Evolutionary conservation across 208 protist species (phyloP).

Genomic region (Leishmania lainsoni): DNA sequence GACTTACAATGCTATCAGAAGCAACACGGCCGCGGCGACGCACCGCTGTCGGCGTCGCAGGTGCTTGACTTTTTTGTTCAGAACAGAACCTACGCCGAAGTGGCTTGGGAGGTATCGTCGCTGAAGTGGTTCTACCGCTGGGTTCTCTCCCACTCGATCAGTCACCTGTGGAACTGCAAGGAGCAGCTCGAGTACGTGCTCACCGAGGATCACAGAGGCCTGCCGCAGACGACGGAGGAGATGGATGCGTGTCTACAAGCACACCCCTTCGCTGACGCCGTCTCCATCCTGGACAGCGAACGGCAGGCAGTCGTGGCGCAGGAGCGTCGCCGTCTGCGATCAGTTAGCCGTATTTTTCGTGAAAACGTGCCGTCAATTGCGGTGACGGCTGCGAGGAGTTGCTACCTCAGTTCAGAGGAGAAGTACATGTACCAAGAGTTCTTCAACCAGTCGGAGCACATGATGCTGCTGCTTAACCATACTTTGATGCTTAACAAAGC

Average conservation of each 20-base stretch:
- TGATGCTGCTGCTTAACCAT: constrained; percentile 66
- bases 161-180: constrained; percentile 63
- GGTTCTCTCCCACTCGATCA: constrained; percentile 82
- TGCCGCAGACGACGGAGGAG: constrained; percentile 55
- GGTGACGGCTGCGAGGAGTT: constrained; percentile 65
- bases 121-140: constrained; percentile 86
- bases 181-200: constrained; percentile 86
- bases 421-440: constrained; percentile 90
- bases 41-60: constrained; percentile 32
- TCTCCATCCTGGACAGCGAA: constrained; percentile 67
- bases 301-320: constrained; percentile 64
- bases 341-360: constrained; percentile 68
- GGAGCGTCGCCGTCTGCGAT: constrained; percentile 74
- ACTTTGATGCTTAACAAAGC: constrained; percentile 46
- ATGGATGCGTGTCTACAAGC: constrained; percentile 46
- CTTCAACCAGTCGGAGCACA: constrained; percentile 85
- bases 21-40: constrained; percentile 7
- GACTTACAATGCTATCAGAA: constrained; percentile 43
- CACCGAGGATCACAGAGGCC: constrained; percentile 35
- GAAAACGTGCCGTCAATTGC: constrained; percentile 52
- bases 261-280: constrained; percentile 63
- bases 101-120: constrained; percentile 73
- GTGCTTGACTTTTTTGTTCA: constrained; percentile 57
- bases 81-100: constrained; percentile 54
- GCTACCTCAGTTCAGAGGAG: constrained; percentile 76